Conservation (phyloP, 148 eudicot genomes). For the Arbutus unedo region DNA sequence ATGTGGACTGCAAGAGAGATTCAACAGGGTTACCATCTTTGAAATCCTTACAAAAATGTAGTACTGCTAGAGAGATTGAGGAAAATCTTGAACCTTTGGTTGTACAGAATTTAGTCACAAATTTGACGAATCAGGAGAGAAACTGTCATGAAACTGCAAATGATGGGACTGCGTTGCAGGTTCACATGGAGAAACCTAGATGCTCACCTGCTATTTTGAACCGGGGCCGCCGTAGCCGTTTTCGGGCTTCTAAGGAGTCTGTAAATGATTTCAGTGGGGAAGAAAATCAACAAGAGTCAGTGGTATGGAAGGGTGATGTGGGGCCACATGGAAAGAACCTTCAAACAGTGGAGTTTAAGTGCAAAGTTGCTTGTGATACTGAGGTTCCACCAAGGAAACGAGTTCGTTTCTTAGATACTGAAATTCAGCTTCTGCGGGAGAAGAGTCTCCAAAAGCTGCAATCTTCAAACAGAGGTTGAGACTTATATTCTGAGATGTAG, state of each 20-base stretch:
- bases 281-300: slow-evolving; percentile 26
- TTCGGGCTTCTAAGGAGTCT: slow-evolving; percentile 38
- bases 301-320: slow-evolving; percentile 21
- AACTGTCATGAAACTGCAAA: slow-evolving; percentile 26
- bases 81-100: slow-evolving; percentile 20
- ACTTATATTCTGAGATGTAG: slow-evolving; percentile 53
- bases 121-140: slow-evolving; percentile 12
- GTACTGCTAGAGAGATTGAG: slow-evolving; percentile 19
- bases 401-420: slow-evolving; percentile 52
- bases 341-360: slow-evolving; percentile 24
- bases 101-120: slow-evolving; percentile 16
- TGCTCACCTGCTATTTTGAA: slow-evolving; percentile 32
- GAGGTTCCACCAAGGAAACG: slow-evolving; percentile 47
- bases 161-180: slow-evolving; percentile 27
- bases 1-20: slow-evolving; percentile 18
- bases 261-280: slow-evolving; percentile 22
- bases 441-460: slow-evolving; percentile 24
- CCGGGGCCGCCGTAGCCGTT: slow-evolving; percentile 23
- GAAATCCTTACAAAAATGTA: slow-evolving; percentile 15
- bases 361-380: slow-evolving; percentile 22
- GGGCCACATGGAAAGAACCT: slow-evolving; percentile 22
- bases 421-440: slow-evolving; percentile 26
- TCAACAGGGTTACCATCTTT: neutral
- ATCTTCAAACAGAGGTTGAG: slow-evolving; percentile 26
- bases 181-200: slow-evolving; percentile 24